Evolutionary conservation across 169 alveolate species (phyloP).

Genomic region (Plasmodium knowlesi): DNA sequence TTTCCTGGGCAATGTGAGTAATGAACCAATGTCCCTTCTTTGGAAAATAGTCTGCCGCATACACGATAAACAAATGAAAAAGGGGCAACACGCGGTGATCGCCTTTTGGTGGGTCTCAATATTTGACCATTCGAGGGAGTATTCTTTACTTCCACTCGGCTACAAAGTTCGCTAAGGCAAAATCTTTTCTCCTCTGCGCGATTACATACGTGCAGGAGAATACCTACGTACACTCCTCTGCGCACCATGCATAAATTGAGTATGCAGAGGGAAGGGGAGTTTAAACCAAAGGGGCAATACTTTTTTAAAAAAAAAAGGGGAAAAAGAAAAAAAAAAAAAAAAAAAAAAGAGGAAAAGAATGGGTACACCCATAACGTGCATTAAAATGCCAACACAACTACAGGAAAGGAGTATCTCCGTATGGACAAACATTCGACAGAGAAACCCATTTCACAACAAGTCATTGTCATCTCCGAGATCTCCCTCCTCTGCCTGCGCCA

Average conservation of each 20-base stretch:
- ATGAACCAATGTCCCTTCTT: not conserved
- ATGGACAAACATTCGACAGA: not conserved
- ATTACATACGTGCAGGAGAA: not conserved
- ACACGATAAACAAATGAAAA: not conserved
- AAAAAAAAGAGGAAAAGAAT: no score
- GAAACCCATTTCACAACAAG: conserved; percentile 15
- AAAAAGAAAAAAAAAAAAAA: not conserved
- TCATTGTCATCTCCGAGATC: conserved; percentile 70
- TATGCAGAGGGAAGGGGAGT: not conserved
- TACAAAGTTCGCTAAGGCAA: not conserved
- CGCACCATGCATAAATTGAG: not conserved
- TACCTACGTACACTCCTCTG: not conserved
- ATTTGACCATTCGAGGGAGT: not conserved
- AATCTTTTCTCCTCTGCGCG: not conserved
- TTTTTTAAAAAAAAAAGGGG: not conserved
- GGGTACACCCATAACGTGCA: not conserved
- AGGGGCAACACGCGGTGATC: not conserved
- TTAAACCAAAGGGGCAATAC: not conserved
- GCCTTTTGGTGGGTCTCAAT: not conserved
- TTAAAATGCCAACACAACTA: not conserved
- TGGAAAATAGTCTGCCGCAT: not conserved
- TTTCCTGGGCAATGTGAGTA: not conserved
- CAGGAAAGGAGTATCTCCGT: not conserved
- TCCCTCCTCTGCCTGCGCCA: conserved; percentile 73
- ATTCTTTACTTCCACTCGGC: not conserved